Evolutionary conservation across 306 rosid species (phyloP), one percentile per base, ranked within the genome.

Genomic region (Prunus padus): DNA sequence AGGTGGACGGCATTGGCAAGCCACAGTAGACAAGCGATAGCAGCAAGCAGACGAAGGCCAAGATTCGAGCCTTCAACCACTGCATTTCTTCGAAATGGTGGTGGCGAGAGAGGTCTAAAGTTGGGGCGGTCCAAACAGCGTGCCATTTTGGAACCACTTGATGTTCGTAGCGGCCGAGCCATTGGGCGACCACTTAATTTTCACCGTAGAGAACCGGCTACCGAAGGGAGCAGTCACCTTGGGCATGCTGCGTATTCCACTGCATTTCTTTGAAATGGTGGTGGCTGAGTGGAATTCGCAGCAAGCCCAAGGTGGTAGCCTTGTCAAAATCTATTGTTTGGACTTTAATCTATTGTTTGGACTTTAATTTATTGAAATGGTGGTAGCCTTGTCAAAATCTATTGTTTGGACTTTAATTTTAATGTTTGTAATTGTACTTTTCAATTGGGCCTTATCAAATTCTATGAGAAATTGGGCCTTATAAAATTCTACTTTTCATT

Each of bases 151-250:
- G 98, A 87, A 91, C 46, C 96, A 94, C 51, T 75, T 94, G 4
- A 44, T 91, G 4, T 94, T 94, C 20, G 96, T 94, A 0, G 96
- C 90, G 5, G 86, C 96, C 0, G 98, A 94, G 84, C 96, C 97
- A 0, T 72, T 86, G n/a, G 76, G 62, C 14, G 96, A 90, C 15
- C 81, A 66, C 49, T 76, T 91, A 0, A 71, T 82, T 4, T 69
- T 91, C 54, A 78, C 77, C 1, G 68, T 94, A 10, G 98, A 91
- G 74, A 87, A 15, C 70, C 81, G 91, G 3, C 91, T 83, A 65
- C 81, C 76, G 1, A 88, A 83, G 52, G 82, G 81, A 3, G 37
- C 76, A 5, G 51, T 57, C 4, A 37, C 81, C 15, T 15, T 88
- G 11, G 94, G 98, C 0, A 22, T 85, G 0, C 79, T 74, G 2